Base-by-base conservation (phyloP, 345 rosid genomes). In the Heritiera littoralis region DNA sequence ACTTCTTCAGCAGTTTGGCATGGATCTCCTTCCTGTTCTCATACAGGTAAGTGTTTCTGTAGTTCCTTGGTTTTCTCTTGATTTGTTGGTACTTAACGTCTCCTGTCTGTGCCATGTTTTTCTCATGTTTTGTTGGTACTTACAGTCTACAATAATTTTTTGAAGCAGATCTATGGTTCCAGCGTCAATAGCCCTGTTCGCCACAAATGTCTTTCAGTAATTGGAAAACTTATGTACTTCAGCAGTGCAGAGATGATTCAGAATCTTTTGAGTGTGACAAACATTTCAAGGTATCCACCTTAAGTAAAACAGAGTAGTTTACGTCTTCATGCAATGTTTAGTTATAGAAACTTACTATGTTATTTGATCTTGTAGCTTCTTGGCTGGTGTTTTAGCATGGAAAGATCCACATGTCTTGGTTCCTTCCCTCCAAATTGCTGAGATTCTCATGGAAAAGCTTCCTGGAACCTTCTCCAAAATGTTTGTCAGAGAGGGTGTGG, bases 331-430 rank as follows among this genome's bases (percentile, higher is more conserved):
- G 20, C 43, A 1, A 68, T 69, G 41, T 5, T 61, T 13, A 14
- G 48, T 64, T 23, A 20, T 9, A 52, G 61, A 52, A 64, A 51
- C 74, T 83, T 64, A 70, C 54, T 55, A 76, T 82, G 38, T 20
- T 69, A 32, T 80, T 81, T 79, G 63, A 59, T 79, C 41, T 76
- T 81, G 49, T 77, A 97, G 99, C 83, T 94, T 94, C 88, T 83
- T 97, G 83, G 98, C 99, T 82, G 98, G 99, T 85, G 93, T 97
- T 74, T 86, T 97, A 83, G 99, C 99, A 65, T 97, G 98, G 99
- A 97, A 97, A 89, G 98, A 94, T 86, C 99, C 99, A 35, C 93
- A 93, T 61, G 98, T 97, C 64, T 83, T 97, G 92, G 90, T 97
- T 87, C 99, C 98, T 86, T 88, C 99, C 8, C 93, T 97, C 43